These are phyloP conservation scores for Dryas octopetala DNA, from an alignment of 306 rosid genomes.

Conservation along the genomic window DNA sequence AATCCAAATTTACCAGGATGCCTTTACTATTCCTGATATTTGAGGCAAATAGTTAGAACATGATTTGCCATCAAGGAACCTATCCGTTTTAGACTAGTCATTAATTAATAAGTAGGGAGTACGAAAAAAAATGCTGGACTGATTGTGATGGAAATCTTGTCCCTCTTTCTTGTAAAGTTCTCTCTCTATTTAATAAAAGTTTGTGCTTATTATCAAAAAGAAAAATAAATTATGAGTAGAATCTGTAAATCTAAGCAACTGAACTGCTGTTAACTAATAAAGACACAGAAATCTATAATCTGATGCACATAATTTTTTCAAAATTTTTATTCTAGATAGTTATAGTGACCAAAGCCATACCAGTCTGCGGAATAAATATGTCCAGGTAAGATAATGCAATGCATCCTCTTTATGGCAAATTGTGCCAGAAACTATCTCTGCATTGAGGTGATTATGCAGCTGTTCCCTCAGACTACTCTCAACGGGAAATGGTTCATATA, in stretches of 20 bases:
- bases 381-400: conserved; percentile 94
- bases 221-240: neutral
- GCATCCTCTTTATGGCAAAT: conserved; percentile 94
- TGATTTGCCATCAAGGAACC: too few relatives aligned
- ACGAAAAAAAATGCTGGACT: too few relatives aligned
- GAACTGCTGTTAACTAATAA: too few relatives aligned
- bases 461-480: conserved; percentile 95
- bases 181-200: neutral
- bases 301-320: neutral
- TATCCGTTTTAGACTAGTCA: too few relatives aligned
- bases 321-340: neutral
- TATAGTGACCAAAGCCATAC: conserved; percentile 43
- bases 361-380: conserved; percentile 93
- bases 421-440: conserved; percentile 95
- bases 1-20: too few relatives aligned
- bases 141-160: too few relatives aligned
- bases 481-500: conserved; percentile 96
- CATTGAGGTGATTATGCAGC: conserved; percentile 81
- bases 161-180: too few relatives aligned
- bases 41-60: too few relatives aligned
- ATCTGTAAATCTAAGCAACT: neutral
- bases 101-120: too few relatives aligned
- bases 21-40: too few relatives aligned
- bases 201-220: neutral
- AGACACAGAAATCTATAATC: neutral